Base-by-base conservation (phyloP, 2,329 filamentous ascomycete species). In the Madurella mycetomatis region DNA sequence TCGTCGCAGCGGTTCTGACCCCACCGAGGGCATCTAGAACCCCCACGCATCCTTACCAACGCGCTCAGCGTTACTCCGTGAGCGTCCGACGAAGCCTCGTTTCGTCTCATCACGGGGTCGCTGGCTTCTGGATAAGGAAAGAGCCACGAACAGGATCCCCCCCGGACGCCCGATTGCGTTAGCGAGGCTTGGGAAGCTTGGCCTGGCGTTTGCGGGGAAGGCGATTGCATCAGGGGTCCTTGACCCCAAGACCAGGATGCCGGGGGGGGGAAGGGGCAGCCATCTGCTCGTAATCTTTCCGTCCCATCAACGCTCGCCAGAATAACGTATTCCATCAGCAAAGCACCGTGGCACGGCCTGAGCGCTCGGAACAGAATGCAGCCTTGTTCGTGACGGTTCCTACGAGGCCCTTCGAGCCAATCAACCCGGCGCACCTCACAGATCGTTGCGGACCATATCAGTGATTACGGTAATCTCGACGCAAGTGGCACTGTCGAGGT, bases 191-290 rank as follows among this genome's bases (percentile, higher is more conserved):
- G n/a, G 11, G 31, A 25, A 49, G 7, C 52, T 54, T 51, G 48
- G 53, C 32, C n/a, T 43, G 37, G 43, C 31, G 43, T 48, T 45
- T 51, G 53, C 48, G 53, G 53, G 53, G 39, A 47, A 49, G 25
- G 31, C 39, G 31, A 18, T 48, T 40, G 48, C 48, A 55, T 47
- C 53, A 43, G 41, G 40, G 53, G 40, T 48, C 25, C 17, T 42
- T 16, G 1, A 42, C 25, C 25, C 25, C 25, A 25, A n/a, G n/a
- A n/a, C n/a, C n/a, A n/a, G n/a, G 44, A 45, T 43, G 51, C 45
- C 37, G 13, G 53, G 48, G 48, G 32, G 32, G 48, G 53, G 53
- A 41, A 51, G n/a, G n/a, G n/a, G n/a, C n/a, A n/a, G n/a, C n/a
- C n/a, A n/a, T n/a, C n/a, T n/a, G n/a, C n/a, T 13, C 44, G 18